phyloP scores from a whole-genome alignment of 1,284 basidiomycete genomes.

The Naganishia sp. region DNA sequence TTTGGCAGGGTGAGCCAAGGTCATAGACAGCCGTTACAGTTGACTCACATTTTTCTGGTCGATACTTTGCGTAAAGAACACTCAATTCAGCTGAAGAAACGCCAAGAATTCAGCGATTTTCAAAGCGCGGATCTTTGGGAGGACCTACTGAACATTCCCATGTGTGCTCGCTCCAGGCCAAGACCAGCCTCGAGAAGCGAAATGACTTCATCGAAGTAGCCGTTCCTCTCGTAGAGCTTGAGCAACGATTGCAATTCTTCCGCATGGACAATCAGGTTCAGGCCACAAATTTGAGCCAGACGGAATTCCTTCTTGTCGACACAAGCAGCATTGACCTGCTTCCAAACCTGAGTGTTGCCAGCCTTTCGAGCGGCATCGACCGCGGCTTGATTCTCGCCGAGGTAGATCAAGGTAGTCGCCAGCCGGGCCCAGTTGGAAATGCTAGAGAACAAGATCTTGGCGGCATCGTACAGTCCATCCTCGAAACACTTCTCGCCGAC shows the following conservation, averaged over 20 bases:
- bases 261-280: slow-evolving; percentile 76
- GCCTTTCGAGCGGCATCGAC: slow-evolving; percentile 99
- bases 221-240: slow-evolving; percentile 83
- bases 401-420: slow-evolving; percentile 97
- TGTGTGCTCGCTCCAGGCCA: slow-evolving; percentile 53
- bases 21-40: background rate
- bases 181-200: slow-evolving; percentile 89
- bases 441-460: slow-evolving; percentile 91
- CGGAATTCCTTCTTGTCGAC: slow-evolving; percentile 97
- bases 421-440: slow-evolving; percentile 99
- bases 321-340: slow-evolving; percentile 98
- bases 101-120: slow-evolving; percentile 50
- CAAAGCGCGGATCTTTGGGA: background rate
- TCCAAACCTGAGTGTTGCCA: slow-evolving; percentile 99
- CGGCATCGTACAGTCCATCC: slow-evolving; percentile 95
- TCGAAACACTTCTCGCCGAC: slow-evolving; percentile 99
- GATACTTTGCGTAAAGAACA: slow-evolving; percentile 95
- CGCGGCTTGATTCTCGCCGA: slow-evolving; percentile 96
- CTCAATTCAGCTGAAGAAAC: slow-evolving; percentile 80
- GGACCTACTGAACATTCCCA: slow-evolving; percentile 52
- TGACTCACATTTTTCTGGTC: slow-evolving; percentile 80
- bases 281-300: slow-evolving; percentile 95
- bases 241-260: slow-evolving; percentile 86
- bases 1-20: slow-evolving; percentile 39
- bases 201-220: slow-evolving; percentile 93